A percentile compares a stretch with the other conserved stretches of the same genome.
phyloP scores from a whole-genome alignment of 2,329 filamentous ascomycete species.

The Aurifilum marmelostoma region DNA sequence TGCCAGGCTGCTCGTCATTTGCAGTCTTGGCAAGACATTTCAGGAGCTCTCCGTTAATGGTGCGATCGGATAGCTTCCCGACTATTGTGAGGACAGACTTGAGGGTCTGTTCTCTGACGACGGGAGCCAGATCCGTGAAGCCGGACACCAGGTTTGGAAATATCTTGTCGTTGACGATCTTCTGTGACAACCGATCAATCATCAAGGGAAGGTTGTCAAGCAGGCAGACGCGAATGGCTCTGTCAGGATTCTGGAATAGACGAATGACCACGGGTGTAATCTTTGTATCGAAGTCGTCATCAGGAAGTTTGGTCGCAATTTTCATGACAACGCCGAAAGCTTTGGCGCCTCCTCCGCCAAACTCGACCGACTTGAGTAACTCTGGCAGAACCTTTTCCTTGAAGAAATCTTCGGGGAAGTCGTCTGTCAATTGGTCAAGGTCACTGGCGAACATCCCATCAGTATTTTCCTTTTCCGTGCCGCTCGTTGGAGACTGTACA shows the following conservation, averaged over 20 bases:
- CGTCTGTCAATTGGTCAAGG: slow-evolving; percentile 82
- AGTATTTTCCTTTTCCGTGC: slow-evolving; percentile 31
- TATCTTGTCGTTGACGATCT: slow-evolving; percentile 92
- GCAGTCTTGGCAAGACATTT: slow-evolving; percentile 92
- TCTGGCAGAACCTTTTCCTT: slow-evolving; percentile 96
- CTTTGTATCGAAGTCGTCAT: slow-evolving; percentile 85
- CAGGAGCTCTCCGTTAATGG: slow-evolving; percentile 90
- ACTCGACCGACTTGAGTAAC: slow-evolving; percentile 97
- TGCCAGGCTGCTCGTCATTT: slow-evolving; percentile 96
- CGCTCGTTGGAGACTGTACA: slow-evolving; percentile 1
- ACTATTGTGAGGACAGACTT: slow-evolving; percentile 91
- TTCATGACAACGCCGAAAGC: slow-evolving; percentile 88
- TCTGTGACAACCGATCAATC: slow-evolving; percentile 88
- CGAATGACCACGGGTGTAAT: slow-evolving; percentile 86
- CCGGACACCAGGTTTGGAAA: slow-evolving; percentile 95
- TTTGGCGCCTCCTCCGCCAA: slow-evolving; percentile 91
- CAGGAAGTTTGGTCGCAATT: slow-evolving; percentile 82
- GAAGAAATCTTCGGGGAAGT: slow-evolving; percentile 98
- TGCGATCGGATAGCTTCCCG: slow-evolving; percentile 85
- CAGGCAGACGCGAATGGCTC: slow-evolving; percentile 87
- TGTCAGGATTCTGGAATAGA: slow-evolving; percentile 87
- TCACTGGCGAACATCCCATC: slow-evolving; percentile 57
- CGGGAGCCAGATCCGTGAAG: slow-evolving; percentile 87
- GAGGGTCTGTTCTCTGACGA: slow-evolving; percentile 93
- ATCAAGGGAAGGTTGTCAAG: slow-evolving; percentile 87